A percentile compares a stretch with the other conserved stretches of the same genome.
phyloP scores from a whole-genome alignment of 306 rosid genomes.

The Rubus idaeus region DNA sequence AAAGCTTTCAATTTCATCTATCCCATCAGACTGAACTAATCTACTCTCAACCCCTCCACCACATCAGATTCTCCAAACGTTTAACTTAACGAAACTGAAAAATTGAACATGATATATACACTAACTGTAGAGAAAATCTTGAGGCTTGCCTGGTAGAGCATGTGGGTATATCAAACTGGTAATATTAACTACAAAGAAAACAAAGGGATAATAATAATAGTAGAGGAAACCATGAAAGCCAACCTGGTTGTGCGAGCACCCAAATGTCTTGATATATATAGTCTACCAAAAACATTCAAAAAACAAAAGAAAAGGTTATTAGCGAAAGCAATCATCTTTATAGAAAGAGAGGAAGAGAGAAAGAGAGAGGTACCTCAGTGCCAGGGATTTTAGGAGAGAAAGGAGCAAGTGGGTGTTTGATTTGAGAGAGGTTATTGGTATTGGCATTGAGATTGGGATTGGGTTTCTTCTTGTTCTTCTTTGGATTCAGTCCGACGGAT shows the following conservation, averaged over 20 bases:
- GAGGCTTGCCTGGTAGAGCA: too few relatives aligned
- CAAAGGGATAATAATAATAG: too few relatives aligned
- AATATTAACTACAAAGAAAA: neutral
- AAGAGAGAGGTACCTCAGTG: slow-evolving; percentile 54
- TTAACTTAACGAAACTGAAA: neutral
- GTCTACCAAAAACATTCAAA: slow-evolving; percentile 48
- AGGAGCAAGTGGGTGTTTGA: slow-evolving; percentile 27
- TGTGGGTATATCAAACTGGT: too few relatives aligned
- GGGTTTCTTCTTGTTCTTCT: slow-evolving; percentile 36
- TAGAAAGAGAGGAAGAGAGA: neutral
- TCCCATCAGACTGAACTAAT: neutral
- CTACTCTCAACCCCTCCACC: neutral
- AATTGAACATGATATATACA: neutral
- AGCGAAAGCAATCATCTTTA: neutral
- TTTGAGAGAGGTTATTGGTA: slow-evolving; percentile 24
- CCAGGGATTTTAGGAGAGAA: slow-evolving; percentile 60
- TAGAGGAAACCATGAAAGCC: neutral
- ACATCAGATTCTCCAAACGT: neutral
- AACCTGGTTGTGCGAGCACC: slow-evolving; percentile 94
- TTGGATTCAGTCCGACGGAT: slow-evolving; percentile 50
- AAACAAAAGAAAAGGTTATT: neutral
- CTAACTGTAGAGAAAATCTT: neutral
- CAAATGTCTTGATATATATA: slow-evolving; percentile 83
- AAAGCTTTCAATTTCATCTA: neutral
- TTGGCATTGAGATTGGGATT: slow-evolving; percentile 8